Evolutionary conservation across 1,284 basidiomycete genomes (phyloP), one percentile per base, ranked within the genome.

Genomic region (Trichosporon asahii): DNA sequence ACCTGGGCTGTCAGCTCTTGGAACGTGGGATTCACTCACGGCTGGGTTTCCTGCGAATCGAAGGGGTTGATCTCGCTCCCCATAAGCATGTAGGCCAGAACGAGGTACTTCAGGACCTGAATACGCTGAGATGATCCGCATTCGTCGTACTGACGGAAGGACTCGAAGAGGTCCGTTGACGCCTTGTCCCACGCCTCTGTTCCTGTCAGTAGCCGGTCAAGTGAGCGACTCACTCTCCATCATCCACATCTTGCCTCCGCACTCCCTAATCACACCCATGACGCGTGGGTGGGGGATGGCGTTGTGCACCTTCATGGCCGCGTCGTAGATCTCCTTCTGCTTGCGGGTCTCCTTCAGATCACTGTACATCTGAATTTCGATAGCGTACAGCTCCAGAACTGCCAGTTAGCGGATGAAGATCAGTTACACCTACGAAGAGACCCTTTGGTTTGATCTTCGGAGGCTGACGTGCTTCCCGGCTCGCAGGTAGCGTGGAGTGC

Each of bases 181-280:
- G 97, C 97, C 66, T 93, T 90, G 71, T 92, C 91, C 95, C 96
- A 99, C 84, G 97, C 91, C 74, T 92, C 93, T 94, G 77, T 4
- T 7, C 67, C 0, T 21, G 70, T 76, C 65, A 73, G 71, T 37
- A 4, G 2, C 1, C 1, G 35, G 2, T 2, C 53, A 31, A 0
- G 14, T 11, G 15, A 14, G 57, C 8, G 8, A 86, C 90, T 77
- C 81, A 92, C 95, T 92, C 86, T 99, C 97, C 70, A 93, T 94
- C 97, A 99, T 99, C 94, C 97, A 98, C 97, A 99, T 99, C 85
- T 99, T 99, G 8, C 97, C 97, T 14, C 97, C 97, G 76, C 96
- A 98, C 83, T 99, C 97, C 79, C 95, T 94, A 84, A 99, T 99
- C 67, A 98, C 93, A 66, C 96, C 97, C 91, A 98, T 95, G 79